A percentile compares a stretch with the other conserved stretches of the same genome.
These are phyloP conservation scores for Populus tomentosa DNA, from an alignment of 441 rosid genomes.

Conservation along the genomic window DNA sequence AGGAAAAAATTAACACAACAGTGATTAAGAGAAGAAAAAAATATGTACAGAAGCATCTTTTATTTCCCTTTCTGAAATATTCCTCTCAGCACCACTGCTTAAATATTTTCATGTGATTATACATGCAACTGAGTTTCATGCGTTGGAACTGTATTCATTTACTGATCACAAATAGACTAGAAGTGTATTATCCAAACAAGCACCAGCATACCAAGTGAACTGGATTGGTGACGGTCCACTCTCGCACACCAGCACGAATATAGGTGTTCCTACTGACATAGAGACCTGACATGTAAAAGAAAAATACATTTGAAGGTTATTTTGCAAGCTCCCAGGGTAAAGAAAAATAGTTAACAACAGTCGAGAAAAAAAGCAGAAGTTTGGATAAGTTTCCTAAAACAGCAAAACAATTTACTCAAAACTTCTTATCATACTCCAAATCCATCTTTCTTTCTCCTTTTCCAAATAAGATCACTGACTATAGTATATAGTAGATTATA, in stretches of 20 bases:
- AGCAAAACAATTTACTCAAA: neutral
- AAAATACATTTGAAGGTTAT: slow-evolving; percentile 4
- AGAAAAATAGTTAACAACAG: neutral
- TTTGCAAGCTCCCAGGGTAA: neutral
- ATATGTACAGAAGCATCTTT: neutral
- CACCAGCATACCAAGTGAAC: slow-evolving; percentile 70
- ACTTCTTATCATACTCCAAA: neutral
- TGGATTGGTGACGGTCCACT: slow-evolving; percentile 87
- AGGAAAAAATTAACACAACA: slow-evolving; percentile 5
- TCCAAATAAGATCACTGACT: neutral
- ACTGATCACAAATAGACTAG: neutral
- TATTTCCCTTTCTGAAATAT: neutral
- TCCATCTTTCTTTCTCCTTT: neutral
- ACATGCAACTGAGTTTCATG: neutral
- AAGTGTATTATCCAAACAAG: neutral
- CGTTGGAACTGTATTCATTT: neutral
- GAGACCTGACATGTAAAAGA: slow-evolving; percentile 51
- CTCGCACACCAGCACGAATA: slow-evolving; percentile 83
- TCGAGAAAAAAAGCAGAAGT: neutral
- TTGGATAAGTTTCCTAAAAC: neutral
- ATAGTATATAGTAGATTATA: neutral
- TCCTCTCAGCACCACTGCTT: neutral
- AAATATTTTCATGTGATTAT: neutral
- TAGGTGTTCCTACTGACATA: slow-evolving; percentile 95
- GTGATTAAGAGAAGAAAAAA: neutral